Percentiles rank a stretch among this genome's conserved stretches.
These are phyloP conservation scores for Vigna mungo DNA, from an alignment of 306 rosid species.

Conservation along the genomic window DNA sequence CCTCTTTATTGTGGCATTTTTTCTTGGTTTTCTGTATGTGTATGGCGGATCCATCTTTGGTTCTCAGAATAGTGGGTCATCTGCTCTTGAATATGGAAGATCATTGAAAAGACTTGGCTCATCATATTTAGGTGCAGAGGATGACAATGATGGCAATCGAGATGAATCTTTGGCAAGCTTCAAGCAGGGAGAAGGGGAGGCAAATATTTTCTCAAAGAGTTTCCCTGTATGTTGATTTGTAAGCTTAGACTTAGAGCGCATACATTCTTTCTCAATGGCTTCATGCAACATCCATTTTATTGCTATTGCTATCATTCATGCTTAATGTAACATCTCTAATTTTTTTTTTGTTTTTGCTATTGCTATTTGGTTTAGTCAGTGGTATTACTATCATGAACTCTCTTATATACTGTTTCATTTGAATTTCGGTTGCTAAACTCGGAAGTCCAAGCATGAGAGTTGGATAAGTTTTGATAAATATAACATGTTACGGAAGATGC, in stretches of 20 bases:
- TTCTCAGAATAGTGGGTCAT: slow-evolving; percentile 63
- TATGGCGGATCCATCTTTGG: slow-evolving; percentile 90
- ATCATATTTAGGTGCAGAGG: slow-evolving; percentile 76
- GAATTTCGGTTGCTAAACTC: slow-evolving; percentile 28
- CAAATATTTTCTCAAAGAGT: slow-evolving; percentile 67
- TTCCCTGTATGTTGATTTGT: slow-evolving; percentile 72
- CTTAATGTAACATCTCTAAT: background rate
- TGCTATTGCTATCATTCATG: background rate
- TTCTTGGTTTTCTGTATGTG: slow-evolving; percentile 81
- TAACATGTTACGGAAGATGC: slow-evolving; percentile 4
- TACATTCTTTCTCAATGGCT: slow-evolving; percentile 22
- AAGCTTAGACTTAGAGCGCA: slow-evolving; percentile 23
- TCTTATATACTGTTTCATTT: slow-evolving; percentile 15
- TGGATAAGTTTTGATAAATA: slow-evolving; percentile 24
- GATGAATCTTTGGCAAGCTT: slow-evolving; percentile 68
- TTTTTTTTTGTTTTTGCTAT: background rate
- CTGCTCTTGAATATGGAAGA: slow-evolving; percentile 82
- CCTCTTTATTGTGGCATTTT: slow-evolving; percentile 59
- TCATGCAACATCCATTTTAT: slow-evolving; percentile 21
- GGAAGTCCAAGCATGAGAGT: background rate
- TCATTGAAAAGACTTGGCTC: slow-evolving; percentile 86
- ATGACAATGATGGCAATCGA: slow-evolving; percentile 69
- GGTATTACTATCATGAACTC: background rate
- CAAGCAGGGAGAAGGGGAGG: slow-evolving; percentile 64
- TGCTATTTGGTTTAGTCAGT: slow-evolving; percentile 27